Conservation (phyloP, 495 filamentous ascomycete genomes). For the Hypomontagnella submonticulosa region DNA sequence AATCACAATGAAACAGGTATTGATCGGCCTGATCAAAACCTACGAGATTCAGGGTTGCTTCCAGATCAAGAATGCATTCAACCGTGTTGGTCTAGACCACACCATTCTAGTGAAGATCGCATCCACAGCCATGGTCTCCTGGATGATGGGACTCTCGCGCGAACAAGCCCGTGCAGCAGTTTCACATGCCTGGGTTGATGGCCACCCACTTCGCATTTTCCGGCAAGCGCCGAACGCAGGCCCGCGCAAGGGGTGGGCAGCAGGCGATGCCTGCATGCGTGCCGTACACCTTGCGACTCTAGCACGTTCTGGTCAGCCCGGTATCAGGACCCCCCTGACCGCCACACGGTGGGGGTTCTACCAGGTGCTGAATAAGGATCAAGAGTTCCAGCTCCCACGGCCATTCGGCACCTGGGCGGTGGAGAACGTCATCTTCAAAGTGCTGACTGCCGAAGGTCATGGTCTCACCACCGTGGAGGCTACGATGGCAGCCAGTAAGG, state of each 20-base stretch:
- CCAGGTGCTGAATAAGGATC: slow-evolving; percentile 43
- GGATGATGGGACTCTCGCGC: slow-evolving; percentile 51
- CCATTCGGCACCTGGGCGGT: slow-evolving; percentile 52
- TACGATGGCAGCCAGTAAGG: slow-evolving; percentile 25
- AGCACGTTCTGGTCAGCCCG: slow-evolving; percentile 50
- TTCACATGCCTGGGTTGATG: slow-evolving; percentile 57
- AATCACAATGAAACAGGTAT: slow-evolving; percentile 50
- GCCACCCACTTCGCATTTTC: slow-evolving; percentile 52
- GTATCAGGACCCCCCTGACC: slow-evolving; percentile 49
- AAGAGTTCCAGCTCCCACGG: slow-evolving; percentile 44
- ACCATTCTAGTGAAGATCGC: slow-evolving; percentile 59
- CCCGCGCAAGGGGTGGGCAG: slow-evolving; percentile 61
- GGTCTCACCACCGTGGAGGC: slow-evolving; percentile 55
- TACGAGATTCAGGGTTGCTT: slow-evolving; percentile 62
- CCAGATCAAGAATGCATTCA: slow-evolving; percentile 55
- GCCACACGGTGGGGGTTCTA: slow-evolving; percentile 55
- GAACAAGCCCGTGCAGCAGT: slow-evolving; percentile 51
- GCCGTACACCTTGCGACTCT: slow-evolving; percentile 57
- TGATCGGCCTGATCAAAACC: slow-evolving; percentile 55
- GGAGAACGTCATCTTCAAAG: slow-evolving; percentile 55
- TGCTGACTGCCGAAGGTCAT: slow-evolving; percentile 55
- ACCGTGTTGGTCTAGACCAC: slow-evolving; percentile 58
- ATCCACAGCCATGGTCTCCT: slow-evolving; percentile 51
- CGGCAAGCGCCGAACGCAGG: slow-evolving; percentile 51
- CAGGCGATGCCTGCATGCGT: slow-evolving; percentile 57